These are phyloP conservation scores for Claviceps fusiformis DNA, from an alignment of 2,329 filamentous ascomycete genomes.

Conservation along the genomic window DNA sequence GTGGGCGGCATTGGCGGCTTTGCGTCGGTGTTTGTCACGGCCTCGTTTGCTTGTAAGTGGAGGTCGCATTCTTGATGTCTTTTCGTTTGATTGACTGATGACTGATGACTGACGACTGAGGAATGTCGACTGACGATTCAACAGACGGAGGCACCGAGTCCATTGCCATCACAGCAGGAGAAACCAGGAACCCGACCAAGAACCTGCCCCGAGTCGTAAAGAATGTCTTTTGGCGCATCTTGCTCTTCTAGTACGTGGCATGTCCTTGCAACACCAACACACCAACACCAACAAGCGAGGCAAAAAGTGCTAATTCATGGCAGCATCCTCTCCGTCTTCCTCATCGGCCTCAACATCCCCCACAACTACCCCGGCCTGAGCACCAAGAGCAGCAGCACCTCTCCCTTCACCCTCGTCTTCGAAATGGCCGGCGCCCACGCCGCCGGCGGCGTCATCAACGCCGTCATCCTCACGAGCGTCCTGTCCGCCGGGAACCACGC, in stretches of 20 bases:
- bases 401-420: constrained; percentile 44
- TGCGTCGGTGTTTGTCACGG: constrained; percentile 41
- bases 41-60: constrained; percentile 41
- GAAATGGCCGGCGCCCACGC: constrained; percentile 37
- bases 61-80: no score
- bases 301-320: not conserved
- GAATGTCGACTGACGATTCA: no score
- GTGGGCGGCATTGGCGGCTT: constrained; percentile 53
- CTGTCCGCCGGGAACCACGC: constrained; percentile 25
- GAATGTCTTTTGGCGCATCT: constrained; percentile 51
- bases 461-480: constrained; percentile 32
- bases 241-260: constrained; percentile 31
- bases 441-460: constrained; percentile 43
- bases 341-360: constrained; percentile 44
- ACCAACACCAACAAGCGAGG: not conserved
- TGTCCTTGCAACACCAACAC: not conserved
- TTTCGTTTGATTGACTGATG: no score
- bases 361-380: constrained; percentile 30
- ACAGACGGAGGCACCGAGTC: constrained; percentile 41
- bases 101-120: no score
- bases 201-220: constrained; percentile 50
- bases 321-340: constrained; percentile 24
- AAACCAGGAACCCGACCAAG: constrained; percentile 47
- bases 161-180: constrained; percentile 52
- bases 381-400: constrained; percentile 21